These are phyloP conservation scores for Xerocomus minutiporus DNA, from an alignment of 1,284 basidiomycete genomes.

Conservation along the genomic window DNA sequence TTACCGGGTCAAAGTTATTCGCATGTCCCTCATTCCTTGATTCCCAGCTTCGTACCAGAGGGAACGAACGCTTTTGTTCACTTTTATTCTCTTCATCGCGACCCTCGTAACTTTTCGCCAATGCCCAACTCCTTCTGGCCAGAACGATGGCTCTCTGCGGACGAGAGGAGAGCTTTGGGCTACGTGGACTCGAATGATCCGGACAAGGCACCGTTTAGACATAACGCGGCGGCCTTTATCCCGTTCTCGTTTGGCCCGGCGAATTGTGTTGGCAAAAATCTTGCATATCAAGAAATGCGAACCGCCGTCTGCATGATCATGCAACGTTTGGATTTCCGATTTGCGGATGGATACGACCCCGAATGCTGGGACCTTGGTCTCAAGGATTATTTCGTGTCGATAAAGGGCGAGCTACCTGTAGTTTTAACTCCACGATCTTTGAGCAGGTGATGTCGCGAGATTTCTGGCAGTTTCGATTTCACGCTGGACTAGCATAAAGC, in stretches of 20 bases:
- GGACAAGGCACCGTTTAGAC: constrained; percentile 28
- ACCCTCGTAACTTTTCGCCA: constrained; percentile 38
- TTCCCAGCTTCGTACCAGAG: constrained; percentile 44
- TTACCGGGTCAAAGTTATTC: constrained; percentile 6
- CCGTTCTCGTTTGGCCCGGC: constrained; percentile 34
- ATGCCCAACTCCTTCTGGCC: constrained; percentile 40
- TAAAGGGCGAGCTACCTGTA: constrained; percentile 29
- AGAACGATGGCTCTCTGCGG: constrained; percentile 39
- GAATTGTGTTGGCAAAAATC: constrained; percentile 35
- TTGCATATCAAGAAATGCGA: constrained; percentile 35
- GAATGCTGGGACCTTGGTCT: constrained; percentile 31
- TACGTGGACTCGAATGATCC: constrained; percentile 23
- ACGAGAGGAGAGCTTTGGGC: constrained; percentile 28
- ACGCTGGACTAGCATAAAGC: constrained; percentile 25
- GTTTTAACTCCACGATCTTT: constrained; percentile 33
- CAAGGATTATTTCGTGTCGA: constrained; percentile 34
- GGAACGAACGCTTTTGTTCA: constrained; percentile 46
- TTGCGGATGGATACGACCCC: constrained; percentile 31
- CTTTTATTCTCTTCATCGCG: constrained; percentile 44
- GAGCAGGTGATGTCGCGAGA: constrained; percentile 16
- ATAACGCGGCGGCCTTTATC: constrained; percentile 32
- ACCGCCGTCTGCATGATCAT: constrained; percentile 33
- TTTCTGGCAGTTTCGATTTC: constrained; percentile 10
- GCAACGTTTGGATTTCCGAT: constrained; percentile 30
- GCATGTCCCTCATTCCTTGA: constrained; percentile 18